Percentiles rank a stretch among this genome's conserved stretches.
Conservation (phyloP, 208 protist genomes). For the Trypanosomatidae sp. region DNA sequence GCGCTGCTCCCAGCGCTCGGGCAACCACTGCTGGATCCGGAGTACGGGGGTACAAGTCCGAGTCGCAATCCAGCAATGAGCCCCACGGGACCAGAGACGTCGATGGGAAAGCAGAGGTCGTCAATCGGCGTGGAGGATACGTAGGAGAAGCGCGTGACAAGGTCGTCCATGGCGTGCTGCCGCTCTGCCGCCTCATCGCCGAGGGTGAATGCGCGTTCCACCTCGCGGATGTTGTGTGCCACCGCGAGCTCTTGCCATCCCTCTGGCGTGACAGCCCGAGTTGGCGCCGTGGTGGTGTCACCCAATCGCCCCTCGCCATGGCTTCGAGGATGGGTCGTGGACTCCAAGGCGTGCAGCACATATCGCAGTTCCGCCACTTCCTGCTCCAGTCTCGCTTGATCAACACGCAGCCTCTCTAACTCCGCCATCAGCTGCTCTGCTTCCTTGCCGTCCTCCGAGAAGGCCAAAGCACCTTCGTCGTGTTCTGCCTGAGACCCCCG, state of each 20-base stretch:
- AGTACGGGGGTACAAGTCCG: constrained; percentile 34
- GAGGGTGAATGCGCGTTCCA: constrained; percentile 32
- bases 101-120: constrained; percentile 50
- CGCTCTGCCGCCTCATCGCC: constrained; percentile 35
- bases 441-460: neutral
- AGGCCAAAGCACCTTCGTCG: neutral
- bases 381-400: constrained; percentile 13
- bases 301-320: neutral
- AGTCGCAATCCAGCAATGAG: constrained; percentile 68
- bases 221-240: constrained; percentile 33
- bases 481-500: neutral
- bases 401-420: constrained; percentile 12
- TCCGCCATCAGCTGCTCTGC: constrained; percentile 6
- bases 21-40: neutral
- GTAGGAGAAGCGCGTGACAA: constrained; percentile 24
- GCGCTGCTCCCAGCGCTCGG: neutral
- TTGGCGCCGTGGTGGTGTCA: neutral
- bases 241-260: constrained; percentile 10
- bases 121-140: constrained; percentile 30
- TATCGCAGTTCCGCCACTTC: constrained; percentile 13
- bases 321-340: neutral
- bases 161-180: constrained; percentile 11
- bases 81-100: constrained; percentile 48
- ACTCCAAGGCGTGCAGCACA: constrained; percentile 24
- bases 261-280: neutral